A percentile compares a stretch with the other conserved stretches of the same genome.
phyloP scores from a whole-genome alignment of 805 yeast species.

The Geotrichum ghanense region DNA sequence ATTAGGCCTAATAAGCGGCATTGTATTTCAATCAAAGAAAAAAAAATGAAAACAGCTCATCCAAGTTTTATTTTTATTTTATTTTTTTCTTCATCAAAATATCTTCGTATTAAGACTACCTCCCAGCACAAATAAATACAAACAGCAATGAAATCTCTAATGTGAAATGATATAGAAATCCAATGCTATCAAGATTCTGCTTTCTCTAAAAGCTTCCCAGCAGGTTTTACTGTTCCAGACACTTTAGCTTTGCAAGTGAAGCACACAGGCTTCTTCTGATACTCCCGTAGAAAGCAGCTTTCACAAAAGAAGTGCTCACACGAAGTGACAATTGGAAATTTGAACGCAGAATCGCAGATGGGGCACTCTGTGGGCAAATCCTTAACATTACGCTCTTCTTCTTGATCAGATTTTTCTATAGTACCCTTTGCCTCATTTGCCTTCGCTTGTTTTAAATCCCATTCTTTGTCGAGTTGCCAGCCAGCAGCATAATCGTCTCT shows the following conservation, averaged over 20 bases:
- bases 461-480: conserved; percentile 54
- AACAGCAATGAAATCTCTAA: too few species aligned
- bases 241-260: conserved; percentile 50
- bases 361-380: conserved; percentile 50
- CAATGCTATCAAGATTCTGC: too few species aligned
- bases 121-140: too few species aligned
- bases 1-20: too few species aligned
- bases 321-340: conserved; percentile 42
- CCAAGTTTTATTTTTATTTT: too few species aligned
- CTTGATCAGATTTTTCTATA: conserved; percentile 12
- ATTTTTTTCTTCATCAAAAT: too few species aligned
- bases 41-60: too few species aligned
- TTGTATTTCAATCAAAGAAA: too few species aligned
- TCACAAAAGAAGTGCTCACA: conserved; percentile 61
- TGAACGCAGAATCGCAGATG: conserved; percentile 45
- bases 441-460: conserved; percentile 35
- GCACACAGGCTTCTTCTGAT: conserved; percentile 37
- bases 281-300: conserved; percentile 41
- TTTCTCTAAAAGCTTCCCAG: conserved; percentile 30
- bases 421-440: conserved; percentile 5
- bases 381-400: conserved; percentile 12
- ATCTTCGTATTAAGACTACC: too few species aligned
- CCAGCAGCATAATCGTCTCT: conserved; percentile 75
- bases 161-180: too few species aligned
- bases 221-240: conserved; percentile 46